A percentile compares a stretch with the other conserved stretches of the same genome.
Conservation (phyloP, 2,329 filamentous ascomycete genomes). For the Cladophialophora chaetospira region DNA sequence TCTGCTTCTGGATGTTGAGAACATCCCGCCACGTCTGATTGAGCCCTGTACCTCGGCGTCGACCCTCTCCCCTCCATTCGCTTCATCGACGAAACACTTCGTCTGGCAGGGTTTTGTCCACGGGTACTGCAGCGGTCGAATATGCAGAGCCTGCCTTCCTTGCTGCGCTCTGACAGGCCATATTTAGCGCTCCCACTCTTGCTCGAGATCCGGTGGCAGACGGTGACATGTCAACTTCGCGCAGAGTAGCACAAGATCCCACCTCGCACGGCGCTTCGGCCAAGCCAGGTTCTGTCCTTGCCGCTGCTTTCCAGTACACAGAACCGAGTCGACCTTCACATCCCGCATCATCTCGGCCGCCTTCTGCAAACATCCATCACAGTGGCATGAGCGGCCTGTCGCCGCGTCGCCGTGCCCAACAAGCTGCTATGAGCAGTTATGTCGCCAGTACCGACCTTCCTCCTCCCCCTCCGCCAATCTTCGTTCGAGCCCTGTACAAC, state of each 20-base stretch:
- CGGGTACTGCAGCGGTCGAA: constrained; percentile 18
- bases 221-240: constrained; percentile 24
- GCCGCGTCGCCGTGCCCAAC: constrained; percentile 33
- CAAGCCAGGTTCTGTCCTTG: constrained; percentile 32
- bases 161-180: constrained; percentile 25
- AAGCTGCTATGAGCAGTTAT: constrained; percentile 52
- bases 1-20: neutral
- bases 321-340: constrained; percentile 33
- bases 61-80: neutral
- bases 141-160: constrained; percentile 27
- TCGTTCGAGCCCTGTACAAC: constrained; percentile 94
- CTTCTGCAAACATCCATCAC: constrained; percentile 13
- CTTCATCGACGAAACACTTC: neutral
- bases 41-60: neutral
- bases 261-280: constrained; percentile 18
- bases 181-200: constrained; percentile 6
- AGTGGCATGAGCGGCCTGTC: constrained; percentile 30
- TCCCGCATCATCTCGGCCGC: constrained; percentile 13
- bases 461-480: constrained; percentile 60
- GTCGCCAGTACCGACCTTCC: constrained; percentile 47
- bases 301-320: constrained; percentile 47
- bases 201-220: constrained; percentile 3
- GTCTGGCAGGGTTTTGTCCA: neutral
- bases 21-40: no score
- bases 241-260: constrained; percentile 25